Base-by-base conservation (phyloP, 2,329 filamentous ascomycete species). In the Colletotrichum shisoi region DNA sequence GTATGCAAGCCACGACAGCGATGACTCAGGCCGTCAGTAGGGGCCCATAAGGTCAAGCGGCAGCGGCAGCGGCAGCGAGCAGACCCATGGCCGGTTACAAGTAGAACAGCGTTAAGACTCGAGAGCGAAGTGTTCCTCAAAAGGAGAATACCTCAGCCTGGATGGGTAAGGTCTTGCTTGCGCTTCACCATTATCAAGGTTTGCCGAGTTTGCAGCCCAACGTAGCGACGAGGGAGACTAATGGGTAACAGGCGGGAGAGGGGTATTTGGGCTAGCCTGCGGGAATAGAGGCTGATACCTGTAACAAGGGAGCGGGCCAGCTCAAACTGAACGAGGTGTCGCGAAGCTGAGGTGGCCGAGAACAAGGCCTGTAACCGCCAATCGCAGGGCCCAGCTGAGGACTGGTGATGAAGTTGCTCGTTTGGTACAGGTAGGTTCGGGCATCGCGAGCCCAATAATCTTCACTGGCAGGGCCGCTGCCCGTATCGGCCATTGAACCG, bases 251-350 rank as follows among this genome's bases (percentile, higher is more conserved):
- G 54, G 40, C n/a, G 53, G 44, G 45, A 52, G 53, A 44, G 61
- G 61, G n/a, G 7, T 37, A 45, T 40, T 57, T 44, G 52, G 39
- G 54, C 61, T 67, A 51, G 64, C 42, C 19, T 56, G 65, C 54
- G 54, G 61, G 54, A 67, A 59, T 49, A 64, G 61, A 61, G 61
- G 37, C 56, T 64, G 49, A 48, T 64, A 44, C 61, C 64, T 56
- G 48, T 37, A 56, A 27, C 48, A 63, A 57, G 31, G 40, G 48
- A 31, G 46, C 53, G 21, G n/a, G 44, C 19, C 19, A 15, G 61
- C 24, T 59, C 49, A 21, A 21, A 40, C 54, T 48, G 40, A 48
- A 54, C 39, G 42, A 27, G 54, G n/a, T 45, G 31, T 21, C 17
- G 24, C 42, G 12, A 54, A 53, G 39, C 24, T 45, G 11, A 31